Conservation (phyloP, 2,329 filamentous ascomycete genomes). For the Ceratocystis lukuohia region DNA sequence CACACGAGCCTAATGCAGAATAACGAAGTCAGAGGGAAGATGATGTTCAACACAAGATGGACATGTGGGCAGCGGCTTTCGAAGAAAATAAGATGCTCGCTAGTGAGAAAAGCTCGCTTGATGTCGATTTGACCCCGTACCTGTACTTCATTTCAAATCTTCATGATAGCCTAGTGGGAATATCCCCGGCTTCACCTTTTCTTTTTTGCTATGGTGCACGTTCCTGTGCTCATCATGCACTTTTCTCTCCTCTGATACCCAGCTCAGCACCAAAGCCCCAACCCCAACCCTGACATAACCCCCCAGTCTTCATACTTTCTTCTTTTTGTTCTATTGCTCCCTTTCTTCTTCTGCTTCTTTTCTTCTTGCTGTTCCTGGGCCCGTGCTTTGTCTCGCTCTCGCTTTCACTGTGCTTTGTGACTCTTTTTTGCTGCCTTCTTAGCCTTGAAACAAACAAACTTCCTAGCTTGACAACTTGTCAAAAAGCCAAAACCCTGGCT, state of each 20-base stretch:
- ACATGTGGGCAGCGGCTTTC: too few relatives aligned
- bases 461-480: background rate
- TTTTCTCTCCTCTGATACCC: conserved; percentile 4
- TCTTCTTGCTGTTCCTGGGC: background rate
- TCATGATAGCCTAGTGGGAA: too few relatives aligned
- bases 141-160: background rate
- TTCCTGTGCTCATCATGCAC: conserved; percentile 1
- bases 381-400: background rate
- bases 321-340: background rate
- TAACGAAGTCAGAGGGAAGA: too few relatives aligned
- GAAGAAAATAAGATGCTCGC: too few relatives aligned
- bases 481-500: background rate
- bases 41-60: too few relatives aligned
- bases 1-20: too few relatives aligned
- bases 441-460: background rate
- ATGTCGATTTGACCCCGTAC: background rate
- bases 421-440: background rate
- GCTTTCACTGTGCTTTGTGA: background rate
- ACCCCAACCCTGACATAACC: background rate
- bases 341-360: background rate
- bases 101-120: too few relatives aligned
- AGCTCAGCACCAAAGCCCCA: too few relatives aligned
- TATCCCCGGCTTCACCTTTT: background rate
- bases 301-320: background rate
- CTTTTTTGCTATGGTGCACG: background rate